Percentiles rank a stretch among this genome's conserved stretches.
Conservation (phyloP, 805 yeast genomes). For the Starmerella apis region DNA sequence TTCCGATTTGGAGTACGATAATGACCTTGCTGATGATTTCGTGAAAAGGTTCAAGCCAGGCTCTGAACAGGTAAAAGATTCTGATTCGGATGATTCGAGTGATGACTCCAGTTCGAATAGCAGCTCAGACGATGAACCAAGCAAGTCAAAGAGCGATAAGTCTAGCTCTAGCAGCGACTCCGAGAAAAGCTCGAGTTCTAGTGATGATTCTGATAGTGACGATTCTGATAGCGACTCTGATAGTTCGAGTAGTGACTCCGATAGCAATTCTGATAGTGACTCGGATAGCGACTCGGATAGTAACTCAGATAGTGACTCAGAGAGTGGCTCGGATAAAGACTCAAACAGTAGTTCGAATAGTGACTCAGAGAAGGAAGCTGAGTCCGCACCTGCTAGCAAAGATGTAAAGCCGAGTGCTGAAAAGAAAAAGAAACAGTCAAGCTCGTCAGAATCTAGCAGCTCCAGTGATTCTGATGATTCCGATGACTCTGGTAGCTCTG, state of each 20-base stretch:
- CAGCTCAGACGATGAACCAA: slow-evolving; percentile 1
- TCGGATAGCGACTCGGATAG: background rate
- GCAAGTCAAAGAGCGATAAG: background rate
- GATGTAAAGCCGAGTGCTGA: too few species aligned
- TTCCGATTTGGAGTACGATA: slow-evolving; percentile 24
- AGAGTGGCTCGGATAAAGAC: slow-evolving; percentile 21
- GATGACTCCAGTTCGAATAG: slow-evolving; percentile 22
- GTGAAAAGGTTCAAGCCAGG: slow-evolving; percentile 23
- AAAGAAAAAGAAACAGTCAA: too few species aligned
- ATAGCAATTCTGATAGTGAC: slow-evolving; percentile 21
- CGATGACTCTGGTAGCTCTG: slow-evolving; percentile 4
- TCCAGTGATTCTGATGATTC: background rate
- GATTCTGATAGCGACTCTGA: slow-evolving; percentile 20
- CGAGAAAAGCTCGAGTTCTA: slow-evolving; percentile 26
- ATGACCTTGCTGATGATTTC: slow-evolving; percentile 21
- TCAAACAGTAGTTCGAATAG: slow-evolving; percentile 22
- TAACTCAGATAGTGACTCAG: slow-evolving; percentile 14
- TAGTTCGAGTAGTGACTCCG: slow-evolving; percentile 19
- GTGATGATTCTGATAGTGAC: slow-evolving; percentile 21
- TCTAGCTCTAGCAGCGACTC: slow-evolving; percentile 22
- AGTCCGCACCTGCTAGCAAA: too few species aligned
- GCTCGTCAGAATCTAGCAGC: slow-evolving; percentile 13
- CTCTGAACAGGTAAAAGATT: background rate
- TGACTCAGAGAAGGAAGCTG: background rate
- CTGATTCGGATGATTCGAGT: slow-evolving; percentile 22